Base-by-base conservation (phyloP, 2,329 filamentous ascomycete genomes). In the Cytospora paraplurivora region DNA sequence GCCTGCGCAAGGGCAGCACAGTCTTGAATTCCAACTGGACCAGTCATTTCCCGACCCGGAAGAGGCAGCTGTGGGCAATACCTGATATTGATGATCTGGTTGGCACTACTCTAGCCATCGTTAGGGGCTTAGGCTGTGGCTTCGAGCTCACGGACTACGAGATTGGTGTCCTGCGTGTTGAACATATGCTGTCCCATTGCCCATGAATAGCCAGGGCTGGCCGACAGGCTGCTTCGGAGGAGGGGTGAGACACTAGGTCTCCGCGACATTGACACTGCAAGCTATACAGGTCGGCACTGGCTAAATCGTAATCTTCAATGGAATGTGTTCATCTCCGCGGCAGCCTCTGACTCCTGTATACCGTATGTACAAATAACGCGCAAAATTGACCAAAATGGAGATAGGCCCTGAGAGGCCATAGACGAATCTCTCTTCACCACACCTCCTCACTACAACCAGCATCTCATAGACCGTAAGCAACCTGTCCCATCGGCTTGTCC, bases 401-500 rank as follows among this genome's bases (percentile, higher is more conserved):
- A 68, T 68, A 70, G 73, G 68, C 70, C 67, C 72, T 69, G 66
- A 73, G 72, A 72, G 74, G 64, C 69, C 67, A 63, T 44, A 44
- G 54, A 65, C 27, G 27, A 27, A 27, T 27, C 27, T 27, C 27
- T 2, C 27, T 27, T 27, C 27, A 27, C 50, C 65, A 62, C 65
- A 62, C 70, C 65, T 66, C 63, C 58, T 66, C 62, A 70, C 66
- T 59, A 63, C 66, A 63, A 53, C 19, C 55, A 57, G 27, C 62
- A 63, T 27, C 69, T 77, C 77, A 87, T 71, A 74, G 79, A 62
- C 85, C 85, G 69, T 87, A 87, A 65, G 82, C 84, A 62, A 86
- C 74, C 74, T 87, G 85, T 57, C 85, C 85, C 80, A 84, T 81
- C 4, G 85, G 85, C 76, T 79, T 84, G 70, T 86, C 84, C 71